phyloP scores from a whole-genome alignment of 306 rosid genomes.

The Cercis canadensis region DNA sequence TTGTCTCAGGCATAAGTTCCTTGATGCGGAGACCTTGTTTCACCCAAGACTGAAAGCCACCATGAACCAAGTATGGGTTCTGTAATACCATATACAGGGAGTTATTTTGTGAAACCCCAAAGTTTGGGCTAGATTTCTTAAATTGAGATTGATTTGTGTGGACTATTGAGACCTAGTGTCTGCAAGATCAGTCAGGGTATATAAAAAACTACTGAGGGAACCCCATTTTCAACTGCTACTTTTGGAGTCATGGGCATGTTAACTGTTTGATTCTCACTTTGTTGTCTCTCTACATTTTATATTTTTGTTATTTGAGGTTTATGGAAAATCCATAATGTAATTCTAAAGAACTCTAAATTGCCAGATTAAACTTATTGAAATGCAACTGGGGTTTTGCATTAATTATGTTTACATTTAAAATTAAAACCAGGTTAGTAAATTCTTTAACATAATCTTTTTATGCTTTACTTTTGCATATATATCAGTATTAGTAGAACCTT shows the following conservation, averaged over 20 bases:
- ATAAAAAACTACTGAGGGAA: too few relatives aligned
- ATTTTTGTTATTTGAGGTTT: too few relatives aligned
- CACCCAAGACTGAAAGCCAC: slow-evolving; percentile 90
- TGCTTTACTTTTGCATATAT: too few relatives aligned
- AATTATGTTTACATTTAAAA: too few relatives aligned
- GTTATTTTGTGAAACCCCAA: slow-evolving; percentile 19
- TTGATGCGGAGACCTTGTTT: slow-evolving; percentile 83
- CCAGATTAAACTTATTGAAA: too few relatives aligned
- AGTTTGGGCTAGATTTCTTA: slow-evolving; percentile 21
- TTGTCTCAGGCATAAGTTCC: slow-evolving; percentile 87
- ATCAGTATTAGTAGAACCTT: too few relatives aligned
- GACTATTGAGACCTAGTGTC: background rate
- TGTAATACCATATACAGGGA: slow-evolving; percentile 42
- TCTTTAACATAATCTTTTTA: too few relatives aligned
- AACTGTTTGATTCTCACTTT: too few relatives aligned
- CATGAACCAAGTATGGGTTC: slow-evolving; percentile 88
- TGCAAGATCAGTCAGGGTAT: background rate
- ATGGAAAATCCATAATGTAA: too few relatives aligned
- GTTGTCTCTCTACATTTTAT: background rate
- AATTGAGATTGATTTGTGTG: slow-evolving; percentile 22
- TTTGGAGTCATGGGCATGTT: background rate
- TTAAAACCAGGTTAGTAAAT: too few relatives aligned
- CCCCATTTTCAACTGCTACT: background rate
- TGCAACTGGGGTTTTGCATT: too few relatives aligned
- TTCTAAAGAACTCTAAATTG: too few relatives aligned